A percentile compares a stretch with the other conserved stretches of the same genome.
These are phyloP conservation scores for Hippophae gyantsensis DNA, from an alignment of 306 rosid genomes.

Conservation along the genomic window DNA sequence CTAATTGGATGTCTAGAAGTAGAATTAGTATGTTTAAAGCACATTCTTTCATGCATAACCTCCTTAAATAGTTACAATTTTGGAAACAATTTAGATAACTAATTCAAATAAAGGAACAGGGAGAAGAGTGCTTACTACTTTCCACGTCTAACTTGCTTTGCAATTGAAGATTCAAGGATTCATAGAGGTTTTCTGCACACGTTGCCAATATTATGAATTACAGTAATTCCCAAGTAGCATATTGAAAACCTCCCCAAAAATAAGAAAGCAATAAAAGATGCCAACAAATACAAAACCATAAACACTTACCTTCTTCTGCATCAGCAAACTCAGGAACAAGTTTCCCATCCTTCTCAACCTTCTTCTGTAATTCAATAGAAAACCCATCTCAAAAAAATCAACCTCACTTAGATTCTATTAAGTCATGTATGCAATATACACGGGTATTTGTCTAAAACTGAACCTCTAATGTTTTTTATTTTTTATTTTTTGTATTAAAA, in stretches of 20 bases:
- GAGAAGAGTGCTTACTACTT: constrained; percentile 37
- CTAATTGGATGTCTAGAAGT: too few relatives aligned
- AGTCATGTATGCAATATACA: neutral
- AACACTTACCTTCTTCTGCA: constrained; percentile 57
- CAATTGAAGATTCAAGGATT: constrained; percentile 61
- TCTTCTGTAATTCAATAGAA: constrained; percentile 26
- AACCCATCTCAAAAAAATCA: constrained; percentile 17
- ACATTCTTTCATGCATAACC: neutral
- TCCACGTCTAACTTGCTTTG: constrained; percentile 48
- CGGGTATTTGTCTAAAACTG: too few relatives aligned
- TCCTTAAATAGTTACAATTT: neutral
- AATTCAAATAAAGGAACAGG: constrained; percentile 2
- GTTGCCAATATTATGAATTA: constrained; percentile 6
- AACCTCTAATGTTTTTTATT: too few relatives aligned
- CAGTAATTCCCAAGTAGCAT: constrained; percentile 7
- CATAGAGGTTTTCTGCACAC: constrained; percentile 58
- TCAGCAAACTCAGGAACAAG: constrained; percentile 77
- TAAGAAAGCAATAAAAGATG: neutral
- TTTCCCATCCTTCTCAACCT: constrained; percentile 49
- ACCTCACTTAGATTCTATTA: constrained; percentile 1
- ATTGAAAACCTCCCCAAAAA: neutral
- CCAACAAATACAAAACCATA: constrained; percentile 8
- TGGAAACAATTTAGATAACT: too few relatives aligned
- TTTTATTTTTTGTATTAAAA: too few relatives aligned
- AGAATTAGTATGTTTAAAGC: neutral